Evolutionary conservation across 768 basidiomycete species (phyloP), one percentile per base, ranked within the genome.

Genomic region (Tylopilus rubrobrunneus): DNA sequence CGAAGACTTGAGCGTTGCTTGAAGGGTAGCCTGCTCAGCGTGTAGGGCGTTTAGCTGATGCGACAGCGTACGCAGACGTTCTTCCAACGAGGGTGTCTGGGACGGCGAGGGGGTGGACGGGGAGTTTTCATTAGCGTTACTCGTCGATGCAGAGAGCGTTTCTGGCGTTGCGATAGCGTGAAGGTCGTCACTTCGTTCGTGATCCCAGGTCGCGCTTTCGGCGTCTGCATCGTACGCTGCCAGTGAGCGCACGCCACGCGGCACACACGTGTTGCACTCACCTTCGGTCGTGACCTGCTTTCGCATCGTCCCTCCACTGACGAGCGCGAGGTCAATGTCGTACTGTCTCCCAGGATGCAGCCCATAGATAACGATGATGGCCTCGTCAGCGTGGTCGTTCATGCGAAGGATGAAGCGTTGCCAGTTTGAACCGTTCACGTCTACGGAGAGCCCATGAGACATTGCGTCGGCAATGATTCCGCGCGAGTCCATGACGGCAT

Each of bases 291-390:
- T 82, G 55, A 93, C 82, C 62, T 86, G 84, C 50, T 77, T 78
- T 37, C 81, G 74, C 23, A 87, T 73, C 58, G 81, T 75, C 25
- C 83, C 85, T 7, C 77, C 78, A 9, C 83, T 82, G 5, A 86
- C 83, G 27, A 95, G 78, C 2, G 80, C 85, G 11, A 97, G 74
- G 63, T 93, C 89, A 48, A 97, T 85, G 63, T 97, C 92, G 62
- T 97, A 97, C 66, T 91, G 89, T 52, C 89, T 80, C 2, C 89
- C 89, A 4, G 92, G 93, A 75, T 89, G 81, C 44, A 98, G 76
- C 1, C 91, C 92, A 55, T 92, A 94, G 27, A 98, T 82, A 54
- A 96, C 89, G 49, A 97, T 91, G 52, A 95, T 83, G 0, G 92
- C 94, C 64, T 96, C 89, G 59, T 95, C 92, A 0, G 79, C 78